A percentile compares a stretch with the other conserved stretches of the same genome.
Conservation (phyloP, 306 rosid genomes). For the Dalbergia cochinchinensis region DNA sequence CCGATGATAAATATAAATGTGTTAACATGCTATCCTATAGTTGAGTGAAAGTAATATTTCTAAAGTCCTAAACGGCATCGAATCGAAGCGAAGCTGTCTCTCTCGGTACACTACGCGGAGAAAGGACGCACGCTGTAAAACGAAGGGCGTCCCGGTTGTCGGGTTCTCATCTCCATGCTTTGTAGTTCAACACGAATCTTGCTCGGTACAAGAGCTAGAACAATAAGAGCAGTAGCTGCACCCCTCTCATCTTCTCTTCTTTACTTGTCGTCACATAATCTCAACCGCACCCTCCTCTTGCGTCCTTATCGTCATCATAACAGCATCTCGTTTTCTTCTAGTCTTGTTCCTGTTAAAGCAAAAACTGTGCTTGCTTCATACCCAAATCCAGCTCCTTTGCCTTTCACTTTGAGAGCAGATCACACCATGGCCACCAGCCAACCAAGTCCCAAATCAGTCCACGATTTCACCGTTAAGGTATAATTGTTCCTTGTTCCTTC, state of each 20-base stretch:
- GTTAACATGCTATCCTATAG: no score
- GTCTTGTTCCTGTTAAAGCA: slow-evolving; percentile 1
- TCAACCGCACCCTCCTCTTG: slow-evolving; percentile 8
- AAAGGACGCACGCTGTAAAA: slow-evolving; percentile 1
- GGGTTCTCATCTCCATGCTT: slow-evolving; percentile 48
- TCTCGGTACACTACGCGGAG: not conserved
- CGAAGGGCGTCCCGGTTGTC: no score
- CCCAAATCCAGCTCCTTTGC: not conserved
- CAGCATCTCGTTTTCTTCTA: slow-evolving; percentile 17
- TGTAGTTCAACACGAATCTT: slow-evolving; percentile 47
- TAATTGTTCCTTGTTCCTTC: not conserved
- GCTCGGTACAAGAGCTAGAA: slow-evolving; percentile 16
- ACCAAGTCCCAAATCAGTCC: slow-evolving; percentile 56
- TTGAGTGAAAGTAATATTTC: no score
- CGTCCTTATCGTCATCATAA: not conserved
- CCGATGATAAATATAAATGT: no score
- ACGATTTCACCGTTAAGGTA: slow-evolving; percentile 81
- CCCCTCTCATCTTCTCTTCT: slow-evolving; percentile 35
- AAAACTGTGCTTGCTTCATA: no score
- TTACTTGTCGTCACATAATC: not conserved
- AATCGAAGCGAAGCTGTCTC: not conserved
- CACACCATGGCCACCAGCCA: slow-evolving; percentile 73
- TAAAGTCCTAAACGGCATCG: no score
- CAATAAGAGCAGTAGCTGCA: slow-evolving; percentile 9
- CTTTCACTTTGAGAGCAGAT: slow-evolving; percentile 37